phyloP scores from a whole-genome alignment of 257 asterid genomes.

The Penstemon eatonii region DNA sequence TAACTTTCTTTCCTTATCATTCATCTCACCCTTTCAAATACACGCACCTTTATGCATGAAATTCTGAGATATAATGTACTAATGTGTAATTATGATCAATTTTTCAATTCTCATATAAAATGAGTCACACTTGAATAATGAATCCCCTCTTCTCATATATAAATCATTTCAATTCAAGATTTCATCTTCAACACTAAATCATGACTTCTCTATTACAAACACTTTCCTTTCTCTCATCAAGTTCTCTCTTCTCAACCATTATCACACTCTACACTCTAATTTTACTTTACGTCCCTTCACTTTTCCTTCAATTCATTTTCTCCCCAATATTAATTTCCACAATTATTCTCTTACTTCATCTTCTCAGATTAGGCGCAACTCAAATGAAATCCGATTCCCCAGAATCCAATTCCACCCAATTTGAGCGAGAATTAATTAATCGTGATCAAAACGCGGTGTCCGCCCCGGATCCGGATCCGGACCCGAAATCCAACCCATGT shows the following conservation, averaged over 20 bases:
- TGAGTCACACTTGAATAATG: no score
- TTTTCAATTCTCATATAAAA: no score
- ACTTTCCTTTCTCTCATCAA: constrained; percentile 33
- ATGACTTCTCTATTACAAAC: constrained; percentile 12
- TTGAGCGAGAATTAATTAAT: constrained; percentile 6
- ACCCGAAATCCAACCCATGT: not conserved
- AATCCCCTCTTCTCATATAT: no score
- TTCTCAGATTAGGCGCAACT: constrained; percentile 62
- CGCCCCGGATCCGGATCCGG: constrained; percentile 15
- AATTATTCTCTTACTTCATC: constrained; percentile 53
- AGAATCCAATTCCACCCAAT: constrained; percentile 4
- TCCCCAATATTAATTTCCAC: constrained; percentile 64
- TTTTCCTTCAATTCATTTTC: constrained; percentile 32
- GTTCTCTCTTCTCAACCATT: constrained; percentile 54
- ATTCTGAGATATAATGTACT: no score
- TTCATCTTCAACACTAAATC: no score
- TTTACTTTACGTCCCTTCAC: constrained; percentile 58
- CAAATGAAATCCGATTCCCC: constrained; percentile 31
- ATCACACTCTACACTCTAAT: constrained; percentile 55
- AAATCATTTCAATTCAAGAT: no score
- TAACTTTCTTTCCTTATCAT: no score
- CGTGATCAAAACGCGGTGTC: constrained; percentile 9
- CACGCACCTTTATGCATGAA: no score
- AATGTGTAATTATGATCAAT: no score
- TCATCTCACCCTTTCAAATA: no score